Base-by-base conservation (phyloP, 768 basidiomycete genomes). In the Auricularia cornea region DNA sequence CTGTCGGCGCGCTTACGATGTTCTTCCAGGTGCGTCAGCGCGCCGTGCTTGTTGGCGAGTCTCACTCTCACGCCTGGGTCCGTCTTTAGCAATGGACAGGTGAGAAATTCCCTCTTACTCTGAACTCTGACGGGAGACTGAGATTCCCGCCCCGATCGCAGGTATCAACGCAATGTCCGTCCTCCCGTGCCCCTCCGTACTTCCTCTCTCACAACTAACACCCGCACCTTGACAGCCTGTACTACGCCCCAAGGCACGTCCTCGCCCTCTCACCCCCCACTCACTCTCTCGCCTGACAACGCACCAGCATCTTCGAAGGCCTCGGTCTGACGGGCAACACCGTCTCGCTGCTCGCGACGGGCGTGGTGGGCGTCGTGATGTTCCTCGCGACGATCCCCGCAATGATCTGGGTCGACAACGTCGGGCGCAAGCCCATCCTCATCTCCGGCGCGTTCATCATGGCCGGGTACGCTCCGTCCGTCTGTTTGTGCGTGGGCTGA, bases 281-380 rank as follows among this genome's bases (percentile, higher is more conserved):
- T 33, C 8, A 40, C n/a, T 18, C 26, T 48, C 44, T 23, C 20
- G 16, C 12, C 11, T 16, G 44, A 14, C 12, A 18, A 2, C 20
- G 10, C 3, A 57, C 16, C 38, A 71, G 75, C 44, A 90, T 92
- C 64, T 92, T 91, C 77, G 57, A 77, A 51, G 67, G 71, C 18
- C 80, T 92, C 40, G 83, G 86, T 57, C 74, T 90, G 26, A 33
- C 60, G 48, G 87, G 87, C 2, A 87, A 83, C 65, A 78, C 87
- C 1, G 81, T 79, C 40, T 81, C 80, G 2, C 76, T 84, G 0
- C 75, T 85, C 32, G 83, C 83, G 2, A 84, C 83, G 30, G 90
- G 89, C 60, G 87, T 92, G 23, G 90, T 91, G 60, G 90, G 90
- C 48, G 84, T 91, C 68, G 87, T 83, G 56, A 87, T 88, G 84